Evolutionary conservation across 169 alveolate genomes (phyloP), one percentile per base, ranked within the genome.

Genomic region (Cryptosporidium sp.): DNA sequence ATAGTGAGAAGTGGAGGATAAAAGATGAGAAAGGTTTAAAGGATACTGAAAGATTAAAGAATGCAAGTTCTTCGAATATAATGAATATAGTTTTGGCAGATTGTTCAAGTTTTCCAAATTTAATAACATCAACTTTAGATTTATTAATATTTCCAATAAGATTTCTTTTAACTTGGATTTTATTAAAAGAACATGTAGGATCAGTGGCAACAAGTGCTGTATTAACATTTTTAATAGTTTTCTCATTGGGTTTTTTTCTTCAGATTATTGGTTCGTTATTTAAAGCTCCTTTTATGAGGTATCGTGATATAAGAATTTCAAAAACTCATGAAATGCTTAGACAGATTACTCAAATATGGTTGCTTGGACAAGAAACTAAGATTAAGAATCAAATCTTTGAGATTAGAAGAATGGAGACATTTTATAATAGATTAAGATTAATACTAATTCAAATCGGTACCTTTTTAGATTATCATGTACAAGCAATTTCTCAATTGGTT

Each of bases 221-320:
- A 26, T 21, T 80, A 10, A 44, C 75, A 10, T 80, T 80, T 65
- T 39, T 62, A 1, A 6, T 65, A 21, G 75, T 80, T 42, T 80
- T 80, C 62, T 12, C 53, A 18, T 44, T 80, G 35, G 75, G 89
- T 8, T 67, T 80, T 44, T 26, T 62, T 6, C 53, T 80, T 42
- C 89, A 80, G n/a, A 48, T 65, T 12, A 6, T 80, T 23, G 89
- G 89, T 10, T 60, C 75, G 7, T 58, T 44, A 12, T 23, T 80
- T 18, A 80, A 80, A 39, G 37, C 75, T 37, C 89, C 89, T 29
- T 80, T 42, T 62, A 80, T 80, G 89, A 80, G 70, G 39, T 80
- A 80, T 14, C 60, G 89, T 31, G 89, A 80, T 48, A 23, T 37
- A 23, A 60, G 89, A 23, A 62, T 80, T 61, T 45, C 56, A n/a